phyloP scores from a whole-genome alignment of 768 basidiomycete species.

The Lactifluus piperatus region DNA sequence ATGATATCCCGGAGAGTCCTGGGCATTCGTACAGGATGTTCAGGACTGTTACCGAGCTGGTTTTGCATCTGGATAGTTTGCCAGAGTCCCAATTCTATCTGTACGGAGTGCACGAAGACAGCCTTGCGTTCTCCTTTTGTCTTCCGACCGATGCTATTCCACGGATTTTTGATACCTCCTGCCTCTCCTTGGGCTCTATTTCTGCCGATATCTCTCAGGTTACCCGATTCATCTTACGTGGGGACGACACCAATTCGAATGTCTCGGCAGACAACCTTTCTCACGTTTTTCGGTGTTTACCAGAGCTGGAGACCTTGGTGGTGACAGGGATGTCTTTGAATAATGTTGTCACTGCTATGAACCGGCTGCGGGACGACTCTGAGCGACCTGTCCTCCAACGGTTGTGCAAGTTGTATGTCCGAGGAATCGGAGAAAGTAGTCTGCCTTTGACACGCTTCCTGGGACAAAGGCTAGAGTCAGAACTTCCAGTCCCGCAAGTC shows the following conservation, averaged over 20 bases:
- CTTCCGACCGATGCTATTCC: conserved; percentile 9
- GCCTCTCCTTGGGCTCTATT: conserved; percentile 6
- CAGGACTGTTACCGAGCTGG: conserved; percentile 7
- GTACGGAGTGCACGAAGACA: conserved; percentile 9
- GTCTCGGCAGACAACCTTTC: conserved; percentile 8
- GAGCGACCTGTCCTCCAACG: conserved; percentile 1
- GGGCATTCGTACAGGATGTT: conserved; percentile 5
- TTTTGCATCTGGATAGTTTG: conserved; percentile 14
- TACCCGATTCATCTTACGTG: conserved; percentile 8
- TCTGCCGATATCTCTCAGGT: conserved; percentile 11
- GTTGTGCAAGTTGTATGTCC: conserved; percentile 7
- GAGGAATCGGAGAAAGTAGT: conserved; percentile 8
- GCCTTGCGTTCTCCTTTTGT: conserved; percentile 8
- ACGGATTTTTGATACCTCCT: neutral
- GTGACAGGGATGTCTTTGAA: conserved; percentile 13
- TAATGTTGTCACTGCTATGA: conserved; percentile 9
- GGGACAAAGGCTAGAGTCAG: conserved; percentile 14
- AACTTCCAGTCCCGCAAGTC: conserved; percentile 12
- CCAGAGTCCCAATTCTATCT: conserved; percentile 15
- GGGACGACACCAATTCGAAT: conserved; percentile 10
- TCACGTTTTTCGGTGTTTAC: conserved; percentile 9
- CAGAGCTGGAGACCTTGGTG: conserved; percentile 11
- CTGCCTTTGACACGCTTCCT: conserved; percentile 8
- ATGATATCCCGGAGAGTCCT: conserved; percentile 11
- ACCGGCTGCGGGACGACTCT: conserved; percentile 10